Evolutionary conservation across 306 rosid species (phyloP), one percentile per base, ranked within the genome.

Genomic region (Cucumis cinereus): DNA sequence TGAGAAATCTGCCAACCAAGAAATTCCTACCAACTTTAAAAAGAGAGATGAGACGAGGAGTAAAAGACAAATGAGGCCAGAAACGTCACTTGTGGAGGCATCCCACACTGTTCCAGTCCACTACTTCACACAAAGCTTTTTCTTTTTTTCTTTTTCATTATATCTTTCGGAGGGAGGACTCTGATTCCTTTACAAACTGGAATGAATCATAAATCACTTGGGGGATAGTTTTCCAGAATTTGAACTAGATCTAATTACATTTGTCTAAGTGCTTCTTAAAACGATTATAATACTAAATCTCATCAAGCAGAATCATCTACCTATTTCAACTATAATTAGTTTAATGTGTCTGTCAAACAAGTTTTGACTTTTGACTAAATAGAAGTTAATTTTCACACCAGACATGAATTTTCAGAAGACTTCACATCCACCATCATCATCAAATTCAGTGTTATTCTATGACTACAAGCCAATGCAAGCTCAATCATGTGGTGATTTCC

Each of bases 31-130:
- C 75, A 69, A 45, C 75, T 45, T 69, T 69, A 45, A 23, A 47
- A 28, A 49, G 43, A 50, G 24, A 71, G 59, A 71, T 15, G 58
- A 49, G 58, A 71, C 58, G 23, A 47, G 58, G 57, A 49, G 75
- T 45, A 71, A 71, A 49, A 71, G 75, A 49, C 75, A 49, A 71
- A 47, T 26, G 19, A 23, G 17, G 35, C 41, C 74, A 69, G 74
- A 26, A 71, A 47, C 41, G 41, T 47, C 59, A 45, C 23, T 71
- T 24, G 58, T 26, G 16, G 59, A 71, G 41, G 59, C 59, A 71
- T 71, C 75, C 58, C 75, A 71, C 75, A 16, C 75, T 47, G 41
- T 24, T 71, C 41, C 30, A 26, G 5, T 71, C 41, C 58, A 71
- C 59, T 15, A 47, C 16, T 49, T 35, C 43, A 60, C 55, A 67